phyloP scores from a whole-genome alignment of 176 grass and related monocot species.

The Calamus simplicifolius region DNA sequence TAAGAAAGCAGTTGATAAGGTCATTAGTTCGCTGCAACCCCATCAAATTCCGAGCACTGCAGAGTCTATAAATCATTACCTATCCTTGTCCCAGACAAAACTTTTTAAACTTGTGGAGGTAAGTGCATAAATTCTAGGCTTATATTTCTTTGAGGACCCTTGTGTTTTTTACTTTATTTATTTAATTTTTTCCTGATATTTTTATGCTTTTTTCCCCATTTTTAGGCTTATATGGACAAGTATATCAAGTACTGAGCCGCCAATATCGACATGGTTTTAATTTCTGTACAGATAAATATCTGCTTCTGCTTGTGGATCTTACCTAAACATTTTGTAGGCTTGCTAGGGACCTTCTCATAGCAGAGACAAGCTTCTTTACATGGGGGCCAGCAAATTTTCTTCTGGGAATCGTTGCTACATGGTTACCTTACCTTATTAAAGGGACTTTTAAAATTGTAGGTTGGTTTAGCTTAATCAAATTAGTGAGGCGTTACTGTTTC shows the following conservation, averaged over 20 bases:
- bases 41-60: slow-evolving; percentile 37
- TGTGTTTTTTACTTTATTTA: background rate
- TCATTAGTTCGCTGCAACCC: slow-evolving; percentile 36
- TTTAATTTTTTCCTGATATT: background rate
- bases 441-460: too few relatives aligned
- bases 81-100: slow-evolving; percentile 29
- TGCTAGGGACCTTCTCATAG: too few relatives aligned
- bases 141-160: background rate
- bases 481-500: too few relatives aligned
- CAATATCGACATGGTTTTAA: too few relatives aligned
- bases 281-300: too few relatives aligned
- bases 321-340: too few relatives aligned
- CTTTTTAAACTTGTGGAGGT: slow-evolving; percentile 62
- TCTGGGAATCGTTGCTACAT: too few relatives aligned
- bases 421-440: too few relatives aligned
- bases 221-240: slow-evolving; percentile 28
- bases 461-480: too few relatives aligned
- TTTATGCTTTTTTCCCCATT: background rate
- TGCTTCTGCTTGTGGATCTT: too few relatives aligned
- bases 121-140: background rate
- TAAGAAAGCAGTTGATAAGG: slow-evolving; percentile 56
- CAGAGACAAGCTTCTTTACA: too few relatives aligned
- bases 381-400: too few relatives aligned
- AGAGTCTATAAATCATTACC: slow-evolving; percentile 33
- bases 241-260: background rate